Evolutionary conservation across 495 filamentous ascomycete genomes (phyloP).

Genomic region (Annulohypoxylon maeteangense): DNA sequence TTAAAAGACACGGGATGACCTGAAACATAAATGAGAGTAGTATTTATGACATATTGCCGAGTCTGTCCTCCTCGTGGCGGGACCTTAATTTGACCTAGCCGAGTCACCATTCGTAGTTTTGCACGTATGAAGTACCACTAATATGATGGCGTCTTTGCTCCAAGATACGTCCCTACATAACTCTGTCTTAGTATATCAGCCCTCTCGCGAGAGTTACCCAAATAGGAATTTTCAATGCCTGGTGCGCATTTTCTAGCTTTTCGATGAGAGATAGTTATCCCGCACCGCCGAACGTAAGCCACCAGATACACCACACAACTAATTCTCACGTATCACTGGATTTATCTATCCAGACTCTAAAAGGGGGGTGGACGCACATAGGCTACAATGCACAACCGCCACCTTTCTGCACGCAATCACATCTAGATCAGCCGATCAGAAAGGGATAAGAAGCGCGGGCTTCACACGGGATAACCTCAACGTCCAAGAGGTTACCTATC

Average conservation of each 20-base stretch:
- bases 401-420: conserved; percentile 41
- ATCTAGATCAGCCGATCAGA: conserved; percentile 31
- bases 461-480: conserved; percentile 21
- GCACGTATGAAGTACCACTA: conserved; percentile 5
- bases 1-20: conserved; percentile 4
- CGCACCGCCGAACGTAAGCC: conserved; percentile 3
- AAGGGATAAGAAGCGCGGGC: conserved; percentile 1
- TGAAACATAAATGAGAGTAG: conserved; percentile 27
- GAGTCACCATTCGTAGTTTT: neutral
- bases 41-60: conserved; percentile 33
- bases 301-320: neutral
- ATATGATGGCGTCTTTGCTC: conserved; percentile 3
- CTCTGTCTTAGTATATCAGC: conserved; percentile 2
- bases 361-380: conserved; percentile 14
- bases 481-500: conserved; percentile 10
- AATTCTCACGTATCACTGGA: neutral
- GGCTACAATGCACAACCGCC: conserved; percentile 15
- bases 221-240: neutral
- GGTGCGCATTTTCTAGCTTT: neutral
- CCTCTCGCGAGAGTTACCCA: conserved; percentile 6
- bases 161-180: conserved; percentile 1
- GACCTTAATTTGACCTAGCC: conserved; percentile 11
- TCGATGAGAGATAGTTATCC: neutral
- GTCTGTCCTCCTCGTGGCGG: conserved; percentile 16
- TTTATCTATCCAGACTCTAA: conserved; percentile 5